Evolutionary conservation across 345 rosid species (phyloP).

Genomic region (Salix udensis): DNA sequence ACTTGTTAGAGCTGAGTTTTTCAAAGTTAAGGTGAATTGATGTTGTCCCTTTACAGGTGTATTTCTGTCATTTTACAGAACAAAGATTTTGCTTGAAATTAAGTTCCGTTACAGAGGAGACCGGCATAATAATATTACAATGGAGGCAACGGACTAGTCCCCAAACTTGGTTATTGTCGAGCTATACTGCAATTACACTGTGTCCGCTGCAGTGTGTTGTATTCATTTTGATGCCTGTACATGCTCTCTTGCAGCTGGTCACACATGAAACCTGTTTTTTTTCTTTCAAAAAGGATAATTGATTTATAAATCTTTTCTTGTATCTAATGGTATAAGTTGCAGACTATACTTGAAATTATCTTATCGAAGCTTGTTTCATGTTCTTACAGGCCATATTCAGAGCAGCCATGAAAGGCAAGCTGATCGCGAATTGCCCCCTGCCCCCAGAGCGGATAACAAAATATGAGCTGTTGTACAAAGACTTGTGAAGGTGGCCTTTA

Average conservation of each 20-base stretch:
- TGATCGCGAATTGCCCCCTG: conserved; percentile 70
- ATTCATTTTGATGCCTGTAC: not conserved
- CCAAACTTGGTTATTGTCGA: too few species aligned
- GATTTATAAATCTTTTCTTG: not conserved
- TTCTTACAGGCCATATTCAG: conserved; percentile 65
- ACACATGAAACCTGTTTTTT: not conserved
- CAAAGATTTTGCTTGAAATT: too few species aligned
- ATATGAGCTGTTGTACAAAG: conserved; percentile 72
- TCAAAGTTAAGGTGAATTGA: too few species aligned
- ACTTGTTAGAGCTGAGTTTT: too few species aligned
- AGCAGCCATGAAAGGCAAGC: conserved; percentile 97
- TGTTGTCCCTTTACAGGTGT: too few species aligned
- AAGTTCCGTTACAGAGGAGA: too few species aligned
- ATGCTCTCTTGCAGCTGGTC: not conserved
- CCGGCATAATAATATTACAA: too few species aligned
- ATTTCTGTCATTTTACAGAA: too few species aligned
- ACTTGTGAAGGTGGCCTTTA: conserved; percentile 20
- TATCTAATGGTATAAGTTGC: not conserved
- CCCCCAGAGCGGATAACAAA: conserved; percentile 80
- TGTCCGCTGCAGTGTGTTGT: too few species aligned
- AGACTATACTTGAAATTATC: not conserved
- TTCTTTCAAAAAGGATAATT: not conserved
- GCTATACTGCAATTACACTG: too few species aligned
- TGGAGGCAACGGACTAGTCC: too few species aligned
- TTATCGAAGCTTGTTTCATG: not conserved